Base-by-base conservation (phyloP, 495 filamentous ascomycete genomes). In the Xylaria scruposa region DNA sequence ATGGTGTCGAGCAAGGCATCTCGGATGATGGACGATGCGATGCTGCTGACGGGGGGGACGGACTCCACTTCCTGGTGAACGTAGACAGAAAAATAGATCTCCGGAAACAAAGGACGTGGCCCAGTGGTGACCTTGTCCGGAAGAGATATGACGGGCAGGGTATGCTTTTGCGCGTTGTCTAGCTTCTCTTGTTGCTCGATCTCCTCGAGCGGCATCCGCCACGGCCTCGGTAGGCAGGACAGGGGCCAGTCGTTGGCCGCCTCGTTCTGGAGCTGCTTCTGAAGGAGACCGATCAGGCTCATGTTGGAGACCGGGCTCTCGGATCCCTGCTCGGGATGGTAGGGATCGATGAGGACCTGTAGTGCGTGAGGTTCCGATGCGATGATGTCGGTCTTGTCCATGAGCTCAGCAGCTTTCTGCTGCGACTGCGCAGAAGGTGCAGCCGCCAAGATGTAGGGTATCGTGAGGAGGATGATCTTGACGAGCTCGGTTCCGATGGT, bases 1-100 rank as follows among this genome's bases (percentile, higher is more conserved):
- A 98, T 97, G 0, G 95, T 97, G 78, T 99, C 96, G 40, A 97
- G 88, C 24, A 97, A 85, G 0, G 88, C 89, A 81, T 99, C 96
- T 60, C 96, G 88, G 72, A 98, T 84, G 29, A 99, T 79, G 9
- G 89, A 94, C 0, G 93, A 90, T 1, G 95, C 89, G 69, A 97
- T 91, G 71, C 90, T 90, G 21, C 86, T 87, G 4, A 88, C 87
- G 6, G 92, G 85, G 49, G 96, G 96, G 4, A 98, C 96, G 7
- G 96, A 97, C 83, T 97, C 93, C 44, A 97, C 83, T 10, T 97
- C 95, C 76, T 97, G 95, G 74, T 92, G 87, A 3, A 89, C 88
- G 75, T 95, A 99, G 24, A 98, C 93, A 2, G 96, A 99, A 79
- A 97, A 91, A 80, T 92, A 97, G 21, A 97, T 86, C 80, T 98